These are phyloP conservation scores for Erythrophleum fordii DNA, from an alignment of 306 rosid genomes.

Conservation along the genomic window DNA sequence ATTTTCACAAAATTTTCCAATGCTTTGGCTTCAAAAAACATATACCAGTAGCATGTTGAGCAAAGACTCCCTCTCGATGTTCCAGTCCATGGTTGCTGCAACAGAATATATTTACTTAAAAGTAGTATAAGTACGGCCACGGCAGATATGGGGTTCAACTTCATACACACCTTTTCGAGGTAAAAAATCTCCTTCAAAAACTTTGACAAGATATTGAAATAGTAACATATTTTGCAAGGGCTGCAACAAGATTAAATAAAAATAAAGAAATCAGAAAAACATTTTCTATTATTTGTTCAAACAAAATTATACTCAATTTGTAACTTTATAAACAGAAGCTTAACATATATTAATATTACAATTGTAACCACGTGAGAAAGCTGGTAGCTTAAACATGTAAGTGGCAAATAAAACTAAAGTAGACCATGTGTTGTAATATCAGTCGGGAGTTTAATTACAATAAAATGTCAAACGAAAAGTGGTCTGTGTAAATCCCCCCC, in stretches of 20 bases:
- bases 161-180: constrained; percentile 63
- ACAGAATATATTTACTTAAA: constrained; percentile 40
- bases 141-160: constrained; percentile 45
- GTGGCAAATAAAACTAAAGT: constrained; percentile 17
- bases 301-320: background rate
- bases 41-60: constrained; percentile 77
- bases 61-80: constrained; percentile 75
- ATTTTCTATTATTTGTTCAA: background rate
- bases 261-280: constrained; percentile 9
- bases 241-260: constrained; percentile 53
- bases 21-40: constrained; percentile 34
- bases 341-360: background rate
- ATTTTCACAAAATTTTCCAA: constrained; percentile 32
- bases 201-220: constrained; percentile 77
- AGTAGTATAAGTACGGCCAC: constrained; percentile 24
- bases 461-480: constrained; percentile 1
- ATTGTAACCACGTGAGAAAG: constrained; percentile 10
- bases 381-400: constrained; percentile 2
- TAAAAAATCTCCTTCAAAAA: constrained; percentile 73
- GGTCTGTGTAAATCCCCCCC: background rate
- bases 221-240: constrained; percentile 63
- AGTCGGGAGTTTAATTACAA: background rate
- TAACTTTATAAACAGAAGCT: constrained; percentile 1
- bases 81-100: constrained; percentile 79
- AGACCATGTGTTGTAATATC: constrained; percentile 7